Evolutionary conservation across 2,329 filamentous ascomycete species (phyloP).

Genomic region (Nemania sp.): DNA sequence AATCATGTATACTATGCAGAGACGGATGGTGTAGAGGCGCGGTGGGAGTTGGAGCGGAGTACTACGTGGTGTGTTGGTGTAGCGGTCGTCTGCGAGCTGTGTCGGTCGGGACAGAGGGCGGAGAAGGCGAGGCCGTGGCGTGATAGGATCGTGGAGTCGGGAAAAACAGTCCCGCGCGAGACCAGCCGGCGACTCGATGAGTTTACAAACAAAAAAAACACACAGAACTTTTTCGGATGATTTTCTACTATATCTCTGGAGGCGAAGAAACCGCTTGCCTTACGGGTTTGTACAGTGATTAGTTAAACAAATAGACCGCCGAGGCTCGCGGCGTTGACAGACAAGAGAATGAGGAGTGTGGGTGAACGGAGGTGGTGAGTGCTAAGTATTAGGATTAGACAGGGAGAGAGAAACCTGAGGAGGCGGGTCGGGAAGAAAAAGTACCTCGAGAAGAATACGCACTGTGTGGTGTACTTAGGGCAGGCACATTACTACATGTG

Average conservation of each 20-base stretch:
- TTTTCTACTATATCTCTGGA: not conserved
- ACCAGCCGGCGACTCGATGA: constrained; percentile 9
- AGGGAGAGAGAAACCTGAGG: constrained; percentile 5
- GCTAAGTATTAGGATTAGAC: constrained; percentile 3
- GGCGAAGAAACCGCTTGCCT: not conserved
- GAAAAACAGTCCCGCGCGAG: constrained; percentile 20
- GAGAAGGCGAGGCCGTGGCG: not conserved
- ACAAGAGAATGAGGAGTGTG: constrained; percentile 11
- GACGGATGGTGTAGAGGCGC: not conserved
- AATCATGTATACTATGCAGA: constrained; percentile 24
- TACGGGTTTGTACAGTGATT: not conserved
- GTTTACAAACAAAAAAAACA: not conserved
- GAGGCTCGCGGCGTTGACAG: constrained; percentile 2
- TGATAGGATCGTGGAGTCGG: constrained; percentile 10
- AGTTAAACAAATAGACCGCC: not conserved
- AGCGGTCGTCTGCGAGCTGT: not conserved
- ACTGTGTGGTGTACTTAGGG: constrained; percentile 7
- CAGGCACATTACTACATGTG: constrained; percentile 8
- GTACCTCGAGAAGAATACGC: not conserved
- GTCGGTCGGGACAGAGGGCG: not conserved
- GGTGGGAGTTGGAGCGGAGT: not conserved
- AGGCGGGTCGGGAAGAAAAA: constrained; percentile 18
- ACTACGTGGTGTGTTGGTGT: not conserved
- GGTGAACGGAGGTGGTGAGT: not conserved
- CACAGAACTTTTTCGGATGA: not conserved